phyloP scores from a whole-genome alignment of 805 yeast genomes.

The Kuraishia molischiana region DNA sequence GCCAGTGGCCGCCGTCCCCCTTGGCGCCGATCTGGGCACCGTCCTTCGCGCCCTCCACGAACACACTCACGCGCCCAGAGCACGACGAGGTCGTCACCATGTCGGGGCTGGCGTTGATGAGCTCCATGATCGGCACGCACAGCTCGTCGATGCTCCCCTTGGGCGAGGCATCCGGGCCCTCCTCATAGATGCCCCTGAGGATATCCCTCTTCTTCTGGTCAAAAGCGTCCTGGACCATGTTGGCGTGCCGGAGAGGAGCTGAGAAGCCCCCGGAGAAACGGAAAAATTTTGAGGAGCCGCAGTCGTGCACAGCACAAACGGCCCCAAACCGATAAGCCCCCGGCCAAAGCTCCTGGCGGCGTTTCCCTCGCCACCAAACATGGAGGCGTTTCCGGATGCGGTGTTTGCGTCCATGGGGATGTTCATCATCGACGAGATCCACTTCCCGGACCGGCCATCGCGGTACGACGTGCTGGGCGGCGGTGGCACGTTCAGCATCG shows the following conservation, averaged over 20 bases:
- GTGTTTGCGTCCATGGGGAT: conserved; percentile 69
- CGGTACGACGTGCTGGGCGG: conserved; percentile 69
- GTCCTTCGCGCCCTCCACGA: conserved; percentile 48
- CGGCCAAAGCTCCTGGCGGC: neutral
- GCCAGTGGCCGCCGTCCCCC: conserved; percentile 80
- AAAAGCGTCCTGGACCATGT: conserved; percentile 40
- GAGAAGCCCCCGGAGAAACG: no score
- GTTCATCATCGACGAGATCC: conserved; percentile 85
- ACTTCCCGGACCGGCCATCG: conserved; percentile 30
- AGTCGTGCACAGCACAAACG: neutral
- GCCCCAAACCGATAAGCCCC: neutral
- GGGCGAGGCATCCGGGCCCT: conserved; percentile 65
- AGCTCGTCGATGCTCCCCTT: conserved; percentile 76
- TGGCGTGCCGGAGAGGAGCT: no score
- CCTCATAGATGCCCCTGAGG: conserved; percentile 36
- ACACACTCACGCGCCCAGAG: conserved; percentile 79
- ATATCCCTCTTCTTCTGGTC: conserved; percentile 56
- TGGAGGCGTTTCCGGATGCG: neutral
- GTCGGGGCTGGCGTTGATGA: conserved; percentile 52
- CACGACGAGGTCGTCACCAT: conserved; percentile 87
- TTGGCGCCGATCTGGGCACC: conserved; percentile 58
- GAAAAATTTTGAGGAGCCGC: no score
- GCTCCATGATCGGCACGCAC: conserved; percentile 61
- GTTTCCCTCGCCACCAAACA: neutral
- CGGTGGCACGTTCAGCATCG: conserved; percentile 74